Conservation (phyloP, 1,284 basidiomycete genomes). For the Testicularia cyperi region DNA sequence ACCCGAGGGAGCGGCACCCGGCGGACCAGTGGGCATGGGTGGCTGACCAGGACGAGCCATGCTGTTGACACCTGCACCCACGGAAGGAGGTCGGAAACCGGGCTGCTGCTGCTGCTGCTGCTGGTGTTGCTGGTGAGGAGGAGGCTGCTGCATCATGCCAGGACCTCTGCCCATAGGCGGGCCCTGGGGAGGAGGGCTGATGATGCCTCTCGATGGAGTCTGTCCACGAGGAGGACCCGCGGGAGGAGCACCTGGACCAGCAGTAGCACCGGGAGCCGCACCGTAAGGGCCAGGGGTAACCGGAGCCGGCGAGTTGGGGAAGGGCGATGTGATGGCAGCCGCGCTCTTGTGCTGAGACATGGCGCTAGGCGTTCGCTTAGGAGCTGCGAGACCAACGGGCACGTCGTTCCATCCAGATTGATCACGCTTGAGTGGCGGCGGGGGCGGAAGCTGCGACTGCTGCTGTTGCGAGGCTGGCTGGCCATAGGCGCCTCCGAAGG, state of each 20-base stretch:
- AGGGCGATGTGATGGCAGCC: slow-evolving; percentile 74
- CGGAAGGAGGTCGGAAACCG: slow-evolving; percentile 26
- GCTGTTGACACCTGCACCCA: slow-evolving; percentile 8
- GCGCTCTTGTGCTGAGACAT: slow-evolving; percentile 39
- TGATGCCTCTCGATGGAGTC: slow-evolving; percentile 61
- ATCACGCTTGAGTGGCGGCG: slow-evolving; percentile 65
- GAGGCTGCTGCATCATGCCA: slow-evolving; percentile 28
- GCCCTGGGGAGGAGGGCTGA: slow-evolving; percentile 39
- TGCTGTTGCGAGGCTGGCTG: slow-evolving; percentile 22
- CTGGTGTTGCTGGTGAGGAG: slow-evolving; percentile 6
- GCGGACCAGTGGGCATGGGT: slow-evolving; percentile 16
- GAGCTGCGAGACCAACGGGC: slow-evolving; percentile 62
- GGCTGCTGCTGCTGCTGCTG: slow-evolving; percentile 7
- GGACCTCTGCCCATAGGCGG: slow-evolving; percentile 28
- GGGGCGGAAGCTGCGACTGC: slow-evolving; percentile 55
- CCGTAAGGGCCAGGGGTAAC: slow-evolving; percentile 31
- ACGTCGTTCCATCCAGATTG: slow-evolving; percentile 92
- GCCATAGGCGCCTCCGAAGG: no score
- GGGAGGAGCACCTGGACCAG: slow-evolving; percentile 25
- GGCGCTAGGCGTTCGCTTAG: slow-evolving; percentile 56
- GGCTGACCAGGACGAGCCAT: slow-evolving; percentile 21
- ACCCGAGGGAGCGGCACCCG: slow-evolving; percentile 23
- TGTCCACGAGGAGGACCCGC: slow-evolving; percentile 49
- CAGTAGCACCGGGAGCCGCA: slow-evolving; percentile 42
- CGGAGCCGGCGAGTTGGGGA: slow-evolving; percentile 69